Evolutionary conservation across 1,139 yeast species (phyloP), one percentile per base, ranked within the genome.

Genomic region (Debaryomycetaceae sp.): DNA sequence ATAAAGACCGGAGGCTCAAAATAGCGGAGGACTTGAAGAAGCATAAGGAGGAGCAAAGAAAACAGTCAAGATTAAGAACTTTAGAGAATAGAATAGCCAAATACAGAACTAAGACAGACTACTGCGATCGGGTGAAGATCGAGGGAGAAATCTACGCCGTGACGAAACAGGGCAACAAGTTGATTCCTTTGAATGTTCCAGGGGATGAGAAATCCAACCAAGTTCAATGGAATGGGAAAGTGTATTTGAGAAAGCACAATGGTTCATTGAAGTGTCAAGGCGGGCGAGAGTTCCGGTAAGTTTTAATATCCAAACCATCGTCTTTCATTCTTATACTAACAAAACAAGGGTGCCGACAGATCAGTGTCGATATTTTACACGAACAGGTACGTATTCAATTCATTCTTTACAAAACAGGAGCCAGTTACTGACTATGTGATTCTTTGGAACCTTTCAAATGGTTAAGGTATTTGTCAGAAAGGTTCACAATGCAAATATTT

Each of bases 401-500:
- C 20, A 17, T 17, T 17, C 20, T 17, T 17, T 4, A 17, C 20
- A 17, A 17, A 39, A 27, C 31, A 8, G 11, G 11, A 27, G 31
- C 8, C n/a, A n/a, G 27, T 40, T 59, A 56, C 61, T 55, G 55
- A 58, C 54, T 36, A 35, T 40, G 40, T 37, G 43, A 40, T 51
- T 53, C 48, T 57, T 59, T 55, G 49, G 56, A 51, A 52, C 57
- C 59, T 55, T 57, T 57, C 58, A 49, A 50, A 36, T 43, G 36
- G 37, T 48, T 37, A 57, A 74, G 85, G 85, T 14, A 62, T 67
- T 11, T 84, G 89, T 59, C 65, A 66, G 46, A 74, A 75, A 56
- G 85, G 81, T 39, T 57, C 69, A 33, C 52, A 60, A 2, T 86
- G 95, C 60, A 70, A 67, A 33, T 83, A 74, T 55, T 58, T 58